Evolutionary conservation across 345 rosid genomes (phyloP).

Genomic region (Camelina neglecta): DNA sequence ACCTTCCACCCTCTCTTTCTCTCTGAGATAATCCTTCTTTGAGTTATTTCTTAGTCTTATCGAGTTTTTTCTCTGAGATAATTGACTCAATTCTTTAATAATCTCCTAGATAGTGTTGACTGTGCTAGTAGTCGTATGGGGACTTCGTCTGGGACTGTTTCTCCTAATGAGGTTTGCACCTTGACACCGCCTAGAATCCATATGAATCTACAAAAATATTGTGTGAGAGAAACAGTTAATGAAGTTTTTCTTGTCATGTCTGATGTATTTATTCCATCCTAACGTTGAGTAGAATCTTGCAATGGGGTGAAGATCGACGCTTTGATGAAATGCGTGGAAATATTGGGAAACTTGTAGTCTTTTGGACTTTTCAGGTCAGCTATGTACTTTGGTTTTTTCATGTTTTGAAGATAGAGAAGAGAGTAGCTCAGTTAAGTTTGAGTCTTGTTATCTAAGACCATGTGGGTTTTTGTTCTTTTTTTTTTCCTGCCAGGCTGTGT

Average conservation of each 20-base stretch:
- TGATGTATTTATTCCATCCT: constrained; percentile 13
- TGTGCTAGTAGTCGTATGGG: constrained; percentile 73
- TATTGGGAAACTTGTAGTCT: constrained; percentile 71
- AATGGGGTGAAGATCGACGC: constrained; percentile 96
- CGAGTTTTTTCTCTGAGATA: background rate
- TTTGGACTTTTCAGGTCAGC: constrained; percentile 86
- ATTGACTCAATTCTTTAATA: background rate
- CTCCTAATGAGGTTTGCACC: constrained; percentile 72
- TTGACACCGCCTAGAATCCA: background rate
- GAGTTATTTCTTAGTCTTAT: background rate
- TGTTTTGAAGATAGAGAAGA: background rate
- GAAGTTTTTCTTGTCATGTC: constrained; percentile 6
- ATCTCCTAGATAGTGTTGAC: constrained; percentile 73
- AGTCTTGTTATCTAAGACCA: constrained; percentile 22
- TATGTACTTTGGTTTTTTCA: constrained; percentile 13
- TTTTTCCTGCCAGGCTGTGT: constrained; percentile 64
- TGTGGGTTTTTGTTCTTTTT: background rate
- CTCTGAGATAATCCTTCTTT: background rate
- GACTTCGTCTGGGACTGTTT: constrained; percentile 80
- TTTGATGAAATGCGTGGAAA: constrained; percentile 83
- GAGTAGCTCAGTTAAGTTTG: background rate
- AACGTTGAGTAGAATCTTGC: constrained; percentile 60
- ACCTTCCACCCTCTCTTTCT: background rate
- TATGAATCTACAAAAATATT: background rate
- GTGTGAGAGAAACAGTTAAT: background rate